Percentiles rank a stretch among this genome's conserved stretches.
phyloP scores from a whole-genome alignment of 164 flowering plant species.

The Vitis cinerea region DNA sequence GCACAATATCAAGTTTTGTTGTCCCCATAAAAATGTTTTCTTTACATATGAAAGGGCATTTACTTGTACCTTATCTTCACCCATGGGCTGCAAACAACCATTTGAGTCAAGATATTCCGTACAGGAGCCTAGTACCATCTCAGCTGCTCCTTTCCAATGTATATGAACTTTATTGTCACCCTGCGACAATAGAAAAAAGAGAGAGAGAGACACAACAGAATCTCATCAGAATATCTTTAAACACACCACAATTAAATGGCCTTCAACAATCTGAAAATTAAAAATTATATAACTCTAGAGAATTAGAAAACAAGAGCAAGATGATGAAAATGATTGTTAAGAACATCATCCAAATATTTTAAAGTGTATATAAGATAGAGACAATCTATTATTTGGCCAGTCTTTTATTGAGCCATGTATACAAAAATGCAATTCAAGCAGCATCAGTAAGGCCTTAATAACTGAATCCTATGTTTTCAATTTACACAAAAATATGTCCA shows the following conservation, averaged over 20 bases:
- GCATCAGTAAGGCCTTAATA: background rate
- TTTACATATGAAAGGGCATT: no score
- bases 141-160: constrained; percentile 61
- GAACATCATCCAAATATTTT: no score
- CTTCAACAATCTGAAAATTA: no score
- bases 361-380: no score
- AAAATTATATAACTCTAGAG: background rate
- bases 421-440: background rate
- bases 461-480: background rate
- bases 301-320: background rate
- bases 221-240: background rate
- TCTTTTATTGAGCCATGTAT: background rate
- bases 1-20: no score
- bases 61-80: constrained; percentile 31
- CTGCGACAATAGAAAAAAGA: constrained; percentile 15
- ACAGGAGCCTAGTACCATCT: constrained; percentile 44
- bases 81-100: constrained; percentile 34
- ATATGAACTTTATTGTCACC: constrained; percentile 35
- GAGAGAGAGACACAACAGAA: background rate
- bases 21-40: no score
- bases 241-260: no score
- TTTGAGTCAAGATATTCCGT: constrained; percentile 34
- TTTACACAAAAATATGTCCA: background rate
- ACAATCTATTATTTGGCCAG: no score
- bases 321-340: no score